Evolutionary conservation across 768 basidiomycete species (phyloP).

Genomic region (Boletus sp.): DNA sequence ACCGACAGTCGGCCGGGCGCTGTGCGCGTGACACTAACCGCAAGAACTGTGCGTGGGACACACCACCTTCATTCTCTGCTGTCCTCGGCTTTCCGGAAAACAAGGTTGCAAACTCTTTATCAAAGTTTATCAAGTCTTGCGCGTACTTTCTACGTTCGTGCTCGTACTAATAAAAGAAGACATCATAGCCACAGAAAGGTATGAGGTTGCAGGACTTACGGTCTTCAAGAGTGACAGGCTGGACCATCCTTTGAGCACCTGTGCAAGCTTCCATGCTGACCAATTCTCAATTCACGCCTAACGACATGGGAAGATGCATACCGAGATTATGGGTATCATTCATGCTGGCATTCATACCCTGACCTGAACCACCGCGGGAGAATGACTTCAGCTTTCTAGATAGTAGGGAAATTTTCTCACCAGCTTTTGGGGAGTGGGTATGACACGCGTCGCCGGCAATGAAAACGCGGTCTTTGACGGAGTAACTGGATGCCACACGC

Average conservation of each 20-base stretch:
- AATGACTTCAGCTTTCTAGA: not conserved
- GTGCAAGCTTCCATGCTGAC: constrained; percentile 46
- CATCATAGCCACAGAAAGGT: not conserved
- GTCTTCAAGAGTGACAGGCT: constrained; percentile 31
- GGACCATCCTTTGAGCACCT: constrained; percentile 24
- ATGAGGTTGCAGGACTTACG: constrained; percentile 24
- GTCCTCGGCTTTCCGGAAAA: constrained; percentile 67
- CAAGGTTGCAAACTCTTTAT: constrained; percentile 59
- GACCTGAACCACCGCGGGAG: constrained; percentile 40
- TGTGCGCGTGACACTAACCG: constrained; percentile 16
- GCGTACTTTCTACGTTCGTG: constrained; percentile 65
- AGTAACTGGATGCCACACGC: constrained; percentile 64
- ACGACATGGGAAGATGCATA: constrained; percentile 15
- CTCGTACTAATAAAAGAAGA: constrained; percentile 52
- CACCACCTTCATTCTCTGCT: constrained; percentile 34
- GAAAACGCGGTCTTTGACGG: constrained; percentile 61
- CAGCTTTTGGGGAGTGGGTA: constrained; percentile 65
- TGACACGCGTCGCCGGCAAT: constrained; percentile 78
- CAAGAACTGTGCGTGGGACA: constrained; percentile 36
- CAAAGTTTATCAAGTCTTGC: constrained; percentile 69
- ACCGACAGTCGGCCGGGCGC: not conserved
- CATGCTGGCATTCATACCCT: constrained; percentile 79
- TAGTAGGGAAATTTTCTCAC: constrained; percentile 26
- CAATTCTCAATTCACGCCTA: constrained; percentile 47
- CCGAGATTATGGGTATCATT: constrained; percentile 72